Percentiles rank a stretch among this genome's conserved stretches.
These are phyloP conservation scores for Schoenoplectus tabernaemontani DNA, from an alignment of 202 grass and related monocot species.

Conservation along the genomic window DNA sequence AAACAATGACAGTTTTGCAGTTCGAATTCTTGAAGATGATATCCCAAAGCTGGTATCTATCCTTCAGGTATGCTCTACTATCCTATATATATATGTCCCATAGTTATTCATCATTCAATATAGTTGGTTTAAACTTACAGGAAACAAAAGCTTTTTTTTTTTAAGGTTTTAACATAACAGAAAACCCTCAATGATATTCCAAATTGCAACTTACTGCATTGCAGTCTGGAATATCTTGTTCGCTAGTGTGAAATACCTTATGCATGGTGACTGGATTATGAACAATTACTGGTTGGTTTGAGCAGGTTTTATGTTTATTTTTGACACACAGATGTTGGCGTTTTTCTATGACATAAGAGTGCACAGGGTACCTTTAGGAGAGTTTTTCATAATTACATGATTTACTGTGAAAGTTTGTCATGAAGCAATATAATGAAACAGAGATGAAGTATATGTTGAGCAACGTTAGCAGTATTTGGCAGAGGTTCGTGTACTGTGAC, in stretches of 20 bases:
- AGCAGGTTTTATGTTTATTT: background rate
- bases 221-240: background rate
- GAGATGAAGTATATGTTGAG: constrained; percentile 80
- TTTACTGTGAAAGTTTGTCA: no score
- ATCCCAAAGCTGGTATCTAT: constrained; percentile 63
- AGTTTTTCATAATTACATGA: constrained; percentile 5
- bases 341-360: background rate
- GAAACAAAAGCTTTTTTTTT: background rate
- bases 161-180: background rate
- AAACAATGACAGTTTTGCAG: constrained; percentile 73
- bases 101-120: background rate
- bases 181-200: background rate
- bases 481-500: constrained; percentile 84
- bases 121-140: background rate
- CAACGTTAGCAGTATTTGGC: constrained; percentile 73
- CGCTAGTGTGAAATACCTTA: background rate
- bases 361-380: background rate
- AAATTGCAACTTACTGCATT: no score
- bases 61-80: constrained; percentile 55
- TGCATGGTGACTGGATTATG: background rate
- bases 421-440: constrained; percentile 60
- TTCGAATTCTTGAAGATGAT: constrained; percentile 79
- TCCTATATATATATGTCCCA: background rate
- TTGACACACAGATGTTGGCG: background rate
- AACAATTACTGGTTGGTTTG: background rate